Evolutionary conservation across 1,139 yeast species (phyloP), one percentile per base, ranked within the genome.

Genomic region (Pichia sp.): DNA sequence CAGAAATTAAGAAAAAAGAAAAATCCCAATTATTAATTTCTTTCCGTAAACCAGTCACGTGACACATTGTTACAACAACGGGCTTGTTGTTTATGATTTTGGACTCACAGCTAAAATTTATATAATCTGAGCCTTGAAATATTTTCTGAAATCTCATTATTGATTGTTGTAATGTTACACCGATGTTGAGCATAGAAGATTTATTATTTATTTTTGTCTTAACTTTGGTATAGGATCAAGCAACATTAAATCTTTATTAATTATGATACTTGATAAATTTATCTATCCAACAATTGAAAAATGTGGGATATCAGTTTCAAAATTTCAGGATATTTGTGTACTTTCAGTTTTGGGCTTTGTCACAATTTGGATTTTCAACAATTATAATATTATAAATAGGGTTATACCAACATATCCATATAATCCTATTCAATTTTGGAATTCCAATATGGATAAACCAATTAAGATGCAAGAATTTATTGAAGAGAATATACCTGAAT

Each of bases 401-500:
- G 50, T 46, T 5, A 43, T 37, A 14, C 36, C 50, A 22, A 36
- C 44, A 18, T 48, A 46, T 28, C 35, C 51, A 18, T 30, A 43
- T 18, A 40, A 48, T 36, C 39, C 38, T 10, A 31, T 48, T n/a
- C n/a, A 14, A 5, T 48, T 46, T 22, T 8, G 10, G 2, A 45
- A 45, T 19, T 19, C 28, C 11, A 31, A 22, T 11, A 12, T 36
- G 7, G 15, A 34, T 3, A 12, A 36, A 2, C 34, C 46, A 14
- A 32, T 43, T 2, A 34, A 35, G 3, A 36, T 48, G 36, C 35
- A 43, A 25, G 39, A 46, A 4, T 41, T 48, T 28, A 41, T 46
- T 8, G 28, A 46, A 17, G 51, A 39, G 10, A 59, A 35, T 51
- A 62, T 74, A 4, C 76, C 78, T 1, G 72, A 64, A 15, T 65